Percentiles rank a stretch among this genome's conserved stretches.
These are phyloP conservation scores for Sarocladium oryzae DNA, from an alignment of 2,329 filamentous ascomycete genomes.

Conservation along the genomic window DNA sequence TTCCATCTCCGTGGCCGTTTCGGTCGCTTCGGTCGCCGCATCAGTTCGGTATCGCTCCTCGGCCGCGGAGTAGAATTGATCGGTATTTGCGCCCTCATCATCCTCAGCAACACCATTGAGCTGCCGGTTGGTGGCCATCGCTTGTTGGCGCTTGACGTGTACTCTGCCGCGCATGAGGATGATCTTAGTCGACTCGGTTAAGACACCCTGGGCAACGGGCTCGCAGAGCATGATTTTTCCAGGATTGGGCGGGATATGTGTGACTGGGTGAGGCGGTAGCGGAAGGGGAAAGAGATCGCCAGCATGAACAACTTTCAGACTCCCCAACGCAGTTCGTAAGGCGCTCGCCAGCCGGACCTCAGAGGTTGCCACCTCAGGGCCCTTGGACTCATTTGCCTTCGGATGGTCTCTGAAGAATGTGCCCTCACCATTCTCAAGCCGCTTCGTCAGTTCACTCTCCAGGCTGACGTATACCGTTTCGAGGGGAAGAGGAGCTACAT, in stretches of 20 bases:
- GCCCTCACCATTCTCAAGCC: slow-evolving; percentile 75
- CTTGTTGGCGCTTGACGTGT: slow-evolving; percentile 37
- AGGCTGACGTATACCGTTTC: slow-evolving; percentile 84
- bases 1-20: slow-evolving; percentile 54
- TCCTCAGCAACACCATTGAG: slow-evolving; percentile 54
- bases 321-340: slow-evolving; percentile 67
- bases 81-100: slow-evolving; percentile 78
- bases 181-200: slow-evolving; percentile 74
- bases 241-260: slow-evolving; percentile 75
- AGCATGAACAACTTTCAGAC: slow-evolving; percentile 70
- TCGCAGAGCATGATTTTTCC: slow-evolving; percentile 91
- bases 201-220: slow-evolving; percentile 80
- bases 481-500: slow-evolving; percentile 71
- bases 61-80: slow-evolving; percentile 87
- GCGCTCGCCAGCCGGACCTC: slow-evolving; percentile 57
- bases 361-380: slow-evolving; percentile 23
- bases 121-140: slow-evolving; percentile 9
- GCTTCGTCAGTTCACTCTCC: slow-evolving; percentile 71
- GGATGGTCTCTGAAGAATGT: slow-evolving; percentile 68
- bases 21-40: slow-evolving; percentile 52
- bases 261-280: slow-evolving; percentile 77
- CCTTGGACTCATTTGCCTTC: slow-evolving; percentile 21
- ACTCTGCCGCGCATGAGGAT: slow-evolving; percentile 64
- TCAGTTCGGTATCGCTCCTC: slow-evolving; percentile 66
- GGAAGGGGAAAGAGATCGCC: slow-evolving; percentile 76